Evolutionary conservation across 2,329 filamentous ascomycete species (phyloP), one percentile per base, ranked within the genome.

Genomic region (Canariomyces notabilis): DNA sequence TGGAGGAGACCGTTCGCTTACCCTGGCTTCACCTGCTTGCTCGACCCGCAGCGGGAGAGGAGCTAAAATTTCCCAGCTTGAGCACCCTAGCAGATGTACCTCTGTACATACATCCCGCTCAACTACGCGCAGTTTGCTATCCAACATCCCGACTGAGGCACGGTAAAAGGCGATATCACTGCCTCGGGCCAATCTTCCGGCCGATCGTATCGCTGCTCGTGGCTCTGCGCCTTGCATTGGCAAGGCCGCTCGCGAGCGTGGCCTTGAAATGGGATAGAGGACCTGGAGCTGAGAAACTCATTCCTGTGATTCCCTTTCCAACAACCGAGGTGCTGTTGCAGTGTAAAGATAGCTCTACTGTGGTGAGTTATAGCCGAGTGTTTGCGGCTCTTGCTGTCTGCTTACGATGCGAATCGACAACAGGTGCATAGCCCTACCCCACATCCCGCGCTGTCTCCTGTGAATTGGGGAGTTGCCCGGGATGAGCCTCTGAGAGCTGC

Each of bases 101-200:
- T 11, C 22, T 4, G 26, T 29, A 29, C 26, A 29, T n/a, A n/a
- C n/a, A n/a, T n/a, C n/a, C n/a, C n/a, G n/a, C n/a, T n/a, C n/a
- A n/a, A n/a, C n/a, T n/a, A n/a, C n/a, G n/a, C n/a, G n/a, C n/a
- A n/a, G n/a, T n/a, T n/a, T n/a, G n/a, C n/a, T n/a, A n/a, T n/a
- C n/a, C n/a, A n/a, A n/a, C n/a, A n/a, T n/a, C n/a, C n/a, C n/a
- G n/a, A n/a, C n/a, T n/a, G 23, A 39, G 29, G 16, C 23, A 38
- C 39, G 16, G 21, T 19, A 14, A 35, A 8, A 41, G 31, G 23
- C 29, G 22, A 12, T 20, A 18, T 29, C 23, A 15, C 39, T 41
- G 21, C 37, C 37, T 48, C 47, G 47, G 50, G 20, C 48, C 18
- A 53, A 48, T 39, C 41, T 20, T 52, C 41, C 50, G 32, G 38